Base-by-base conservation (phyloP, 2,329 filamentous ascomycete species). In the Paramyrothecium sp. region DNA sequence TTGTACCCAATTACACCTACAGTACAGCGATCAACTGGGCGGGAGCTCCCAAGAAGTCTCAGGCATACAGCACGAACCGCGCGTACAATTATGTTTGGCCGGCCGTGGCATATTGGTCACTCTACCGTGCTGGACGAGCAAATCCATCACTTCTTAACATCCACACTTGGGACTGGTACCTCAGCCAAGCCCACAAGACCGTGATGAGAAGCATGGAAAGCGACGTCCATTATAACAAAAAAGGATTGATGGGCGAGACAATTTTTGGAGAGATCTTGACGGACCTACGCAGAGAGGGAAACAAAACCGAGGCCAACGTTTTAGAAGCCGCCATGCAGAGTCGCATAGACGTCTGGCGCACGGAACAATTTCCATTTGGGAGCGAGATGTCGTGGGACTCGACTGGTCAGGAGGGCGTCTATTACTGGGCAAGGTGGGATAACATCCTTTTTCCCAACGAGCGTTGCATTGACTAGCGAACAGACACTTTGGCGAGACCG, bases 381-480 rank as follows among this genome's bases (percentile, higher is more conserved):
- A 85, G 81, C 53, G 84, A 87, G 65, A 83, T 84, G 81, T 78
- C 83, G 0, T 87, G 84, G 84, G 84, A 87, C 57, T 85, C 79
- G 0, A 87, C 84, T 0, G 83, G 82, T 0, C 83, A 87, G 60
- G 84, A 87, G 64, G 83, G 83, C 0, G 80, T 87, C 0, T 87
- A 84, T 58, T 83, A 83, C 58, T 86, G 83, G 83, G 72, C 77
- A 7, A 79, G 77, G 75, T 77, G 41, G 26, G 26, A 10, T 30
- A 30, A 30, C 4, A 30, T 30, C 10, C 26, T 30, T 30, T 10
- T 30, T 30, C 26, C n/a, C n/a, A n/a, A n/a, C n/a, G n/a, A n/a
- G n/a, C 33, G 61, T 30, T 10, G 3, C 21, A 30, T 26, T 21
- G 0, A 1, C 2, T 48, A 7, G 19, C 44, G 2, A 11, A 53